Base-by-base conservation (phyloP, 768 basidiomycete genomes). In the Podaxis pistillaris region DNA sequence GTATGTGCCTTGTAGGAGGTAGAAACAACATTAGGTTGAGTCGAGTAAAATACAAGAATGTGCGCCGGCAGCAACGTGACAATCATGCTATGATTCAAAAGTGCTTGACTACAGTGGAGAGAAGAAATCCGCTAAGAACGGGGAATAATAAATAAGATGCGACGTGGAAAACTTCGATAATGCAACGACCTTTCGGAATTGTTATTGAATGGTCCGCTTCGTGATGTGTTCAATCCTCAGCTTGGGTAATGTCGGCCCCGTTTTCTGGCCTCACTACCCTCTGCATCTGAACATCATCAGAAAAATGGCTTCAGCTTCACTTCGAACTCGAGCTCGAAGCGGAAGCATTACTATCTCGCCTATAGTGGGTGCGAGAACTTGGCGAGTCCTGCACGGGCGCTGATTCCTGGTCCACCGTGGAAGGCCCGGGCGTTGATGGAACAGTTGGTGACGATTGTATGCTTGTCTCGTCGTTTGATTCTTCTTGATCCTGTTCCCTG, bases 381-480 rank as follows among this genome's bases (percentile, higher is more conserved):
- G 52, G 19, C 11, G 17, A 33, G 17, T 8, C 55, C 33, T 55
- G 52, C 30, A 22, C 6, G 64, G 36, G 70, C 68, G 33, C 66
- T 62, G 40, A 40, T 15, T 61, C 56, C 38, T 46, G 52, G 37
- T 44, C 30, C 1, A 44, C 36, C 57, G 50, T 40, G 13, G 49
- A 38, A 37, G 46, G 9, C 41, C 51, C 15, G 56, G 49, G 33
- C 33, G 51, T 60, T 63, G 63, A 47, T 57, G 59, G 51, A 51
- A 33, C 60, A 30, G 46, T 17, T 64, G 62, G 50, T 51, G 62
- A 56, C 13, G 60, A 28, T 30, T 24, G 59, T 28, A 81, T 80
- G 63, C 76, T 78, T 37, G 76, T 78, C 52, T 84, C 84, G 57
- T 82, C 82, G 63, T 77, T 78, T 19, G 76, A 77, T 22, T 71